Evolutionary conservation across 768 basidiomycete species (phyloP), one percentile per base, ranked within the genome.

Genomic region (Kwoniella bestiolae): DNA sequence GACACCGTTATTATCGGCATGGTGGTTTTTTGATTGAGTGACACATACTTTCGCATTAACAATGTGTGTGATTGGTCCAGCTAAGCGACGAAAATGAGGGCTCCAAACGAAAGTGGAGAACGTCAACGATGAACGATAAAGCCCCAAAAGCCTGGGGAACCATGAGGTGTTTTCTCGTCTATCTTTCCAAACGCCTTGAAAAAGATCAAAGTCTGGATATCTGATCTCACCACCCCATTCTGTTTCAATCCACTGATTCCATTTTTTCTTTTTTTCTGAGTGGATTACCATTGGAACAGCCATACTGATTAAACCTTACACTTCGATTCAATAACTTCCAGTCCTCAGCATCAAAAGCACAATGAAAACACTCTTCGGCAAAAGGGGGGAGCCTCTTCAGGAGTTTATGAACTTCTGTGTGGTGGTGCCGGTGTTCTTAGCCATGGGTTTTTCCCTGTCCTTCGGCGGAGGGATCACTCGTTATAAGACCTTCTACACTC

Each of bases 361-460:
- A 14, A 53, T 25, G 31, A 41, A 28, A n/a, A 60, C 58, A 12
- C n/a, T 63, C 8, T 47, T 63, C 11, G 62, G 62, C 14, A 63
- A 56, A 32, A 34, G 55, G 25, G 64, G 64, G 9, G 64, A 66
- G 29, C n/a, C 67, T 29, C 61, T 68, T 41, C 67, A 68, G 31
- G 35, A 56, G 26, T 32, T 63, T 18, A 70, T 70, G 69, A 65
- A 63, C 47, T 61, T 64, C 32, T 67, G 58, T 31, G 63, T 70
- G 25, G 63, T 67, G n/a, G 45, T 67, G 3, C 69, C 69, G 9
- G 49, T 56, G 8, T 70, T 70, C 66, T 56, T 70, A 11, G 69
- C 69, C 3, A 65, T 65, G 60, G 69, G 69, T 49, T 70, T 61
- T 53, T 60, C 60, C 21, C 56, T 65, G 3, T 65, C 69, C 3